Base-by-base conservation (phyloP, 2,329 filamentous ascomycete species). In the Cladosporium sphaerospermum region DNA sequence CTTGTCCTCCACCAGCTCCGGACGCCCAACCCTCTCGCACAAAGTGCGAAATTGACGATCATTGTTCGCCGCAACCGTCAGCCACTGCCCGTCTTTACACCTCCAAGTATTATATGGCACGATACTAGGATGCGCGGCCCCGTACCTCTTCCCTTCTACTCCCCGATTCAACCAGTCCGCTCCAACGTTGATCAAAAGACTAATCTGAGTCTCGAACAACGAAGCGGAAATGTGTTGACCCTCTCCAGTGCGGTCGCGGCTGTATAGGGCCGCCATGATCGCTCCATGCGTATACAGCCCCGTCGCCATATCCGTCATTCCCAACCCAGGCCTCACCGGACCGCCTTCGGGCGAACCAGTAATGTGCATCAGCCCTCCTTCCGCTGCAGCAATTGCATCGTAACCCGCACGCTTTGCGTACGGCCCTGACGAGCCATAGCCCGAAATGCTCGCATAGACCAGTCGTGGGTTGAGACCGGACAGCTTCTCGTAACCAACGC, bases 81-180 rank as follows among this genome's bases (percentile, higher is more conserved):
- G 49, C 53, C 64, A 66, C 2, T 45, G 28, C 1, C 57, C 54
- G 52, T 70, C 64, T 39, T 67, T 69, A 8, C 68, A 70, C 54
- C 66, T 61, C 62, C 69, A 77, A 0, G 71, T 72, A 53, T 75
- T 68, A 49, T 76, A 78, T 1, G 74, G 75, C 9, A 73, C 74
- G 32, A 76, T 72, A 34, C 68, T 74, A 1, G 75, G 74, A 63
- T 78, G 75, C 18, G 66, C 70, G 5, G 72, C 73, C 3, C 75
- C 74, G 65, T 70, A 76, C 9, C 74, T 68, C 49, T 72, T 60
- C 0, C 70, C 70, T 55, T 75, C 69, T 3, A 71, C 63, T 0
- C 68, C 69, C 32, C 70, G 58, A 50, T 73, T 73, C 43, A 74
- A 48, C 69, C 68, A 71, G 8, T 64, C 67, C 45, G 66, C 66